Evolutionary conservation across 2,329 filamentous ascomycete genomes (phyloP).

Genomic region (Aspergillus sergii): DNA sequence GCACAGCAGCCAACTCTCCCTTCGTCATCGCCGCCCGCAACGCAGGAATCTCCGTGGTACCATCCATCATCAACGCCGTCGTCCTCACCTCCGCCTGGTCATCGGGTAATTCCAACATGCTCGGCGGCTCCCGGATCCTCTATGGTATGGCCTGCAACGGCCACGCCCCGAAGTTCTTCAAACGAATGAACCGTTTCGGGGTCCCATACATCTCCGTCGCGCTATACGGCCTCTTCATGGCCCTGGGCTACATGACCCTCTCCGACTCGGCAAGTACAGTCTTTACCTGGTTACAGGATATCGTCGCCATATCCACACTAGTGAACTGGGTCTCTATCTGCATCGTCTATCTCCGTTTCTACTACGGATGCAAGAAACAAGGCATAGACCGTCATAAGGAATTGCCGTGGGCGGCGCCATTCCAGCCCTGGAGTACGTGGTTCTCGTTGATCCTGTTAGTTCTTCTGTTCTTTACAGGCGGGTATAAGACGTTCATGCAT

Average conservation of each 20-base stretch:
- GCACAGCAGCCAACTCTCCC: constrained; percentile 48
- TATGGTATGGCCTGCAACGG: constrained; percentile 52
- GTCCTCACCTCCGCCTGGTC: constrained; percentile 74
- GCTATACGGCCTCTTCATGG: constrained; percentile 44
- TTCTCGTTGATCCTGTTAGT: constrained; percentile 57
- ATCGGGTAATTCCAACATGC: constrained; percentile 68
- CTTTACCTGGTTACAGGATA: constrained; percentile 68
- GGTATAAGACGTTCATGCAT: constrained; percentile 55
- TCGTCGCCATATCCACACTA: constrained; percentile 42
- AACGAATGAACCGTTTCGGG: constrained; percentile 38
- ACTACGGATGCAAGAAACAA: constrained; percentile 44
- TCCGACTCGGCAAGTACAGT: constrained; percentile 56
- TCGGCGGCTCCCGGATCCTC: constrained; percentile 55
- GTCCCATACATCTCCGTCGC: constrained; percentile 48
- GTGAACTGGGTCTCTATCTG: constrained; percentile 64
- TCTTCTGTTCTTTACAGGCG: constrained; percentile 68
- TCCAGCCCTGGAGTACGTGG: constrained; percentile 65
- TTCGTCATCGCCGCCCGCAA: constrained; percentile 73
- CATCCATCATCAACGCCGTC: constrained; percentile 74
- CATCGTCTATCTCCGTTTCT: constrained; percentile 57
- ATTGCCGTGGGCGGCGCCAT: constrained; percentile 52
- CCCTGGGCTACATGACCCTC: constrained; percentile 62
- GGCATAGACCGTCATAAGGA: constrained; percentile 33
- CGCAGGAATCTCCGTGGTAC: constrained; percentile 68
- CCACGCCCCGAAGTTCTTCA: constrained; percentile 56